Percentiles rank a stretch among this genome's conserved stretches.
Evolutionary conservation across 2,329 filamentous ascomycete species (phyloP).

Genomic region (Aspergillus sp.): DNA sequence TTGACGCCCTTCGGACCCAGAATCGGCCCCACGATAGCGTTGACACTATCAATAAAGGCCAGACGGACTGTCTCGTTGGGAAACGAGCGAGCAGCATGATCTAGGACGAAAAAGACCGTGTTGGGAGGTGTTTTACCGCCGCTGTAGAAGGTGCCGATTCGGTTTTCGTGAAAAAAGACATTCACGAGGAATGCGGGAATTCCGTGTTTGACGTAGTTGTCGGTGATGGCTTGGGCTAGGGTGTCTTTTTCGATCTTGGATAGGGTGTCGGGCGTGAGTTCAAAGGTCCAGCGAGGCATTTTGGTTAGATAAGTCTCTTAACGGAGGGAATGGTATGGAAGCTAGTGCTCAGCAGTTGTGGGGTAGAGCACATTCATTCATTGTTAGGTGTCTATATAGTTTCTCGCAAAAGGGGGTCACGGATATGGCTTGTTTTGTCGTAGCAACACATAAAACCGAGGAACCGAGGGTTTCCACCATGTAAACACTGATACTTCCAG

Average conservation of each 20-base stretch:
- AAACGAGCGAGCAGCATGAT: conserved; percentile 8
- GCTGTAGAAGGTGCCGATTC: not conserved
- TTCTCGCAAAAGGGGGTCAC: too few species aligned
- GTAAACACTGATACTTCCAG: too few species aligned
- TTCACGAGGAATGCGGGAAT: conserved; percentile 1
- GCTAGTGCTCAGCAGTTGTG: too few species aligned
- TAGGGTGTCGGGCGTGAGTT: conserved; percentile 4
- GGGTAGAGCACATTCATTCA: too few species aligned
- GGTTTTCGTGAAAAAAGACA: not conserved
- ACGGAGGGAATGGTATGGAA: too few species aligned
- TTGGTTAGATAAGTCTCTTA: too few species aligned
- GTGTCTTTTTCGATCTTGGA: not conserved
- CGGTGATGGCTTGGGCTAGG: conserved; percentile 9
- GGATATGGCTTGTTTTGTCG: too few species aligned
- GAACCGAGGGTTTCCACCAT: too few species aligned
- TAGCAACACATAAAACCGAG: too few species aligned
- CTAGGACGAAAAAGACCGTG: conserved; percentile 1
- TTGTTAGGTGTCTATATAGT: too few species aligned
- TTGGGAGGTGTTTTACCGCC: conserved; percentile 2
- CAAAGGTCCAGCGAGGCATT: conserved; percentile 7
- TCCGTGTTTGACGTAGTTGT: not conserved
- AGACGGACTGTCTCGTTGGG: conserved; percentile 1
- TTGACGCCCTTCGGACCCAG: conserved; percentile 7
- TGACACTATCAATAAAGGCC: conserved; percentile 1
- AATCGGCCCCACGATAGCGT: conserved; percentile 2